A percentile compares a stretch with the other conserved stretches of the same genome.
These are phyloP conservation scores for Pelomyxa schiedti DNA, from an alignment of 78 protist species.

Conservation along the genomic window DNA sequence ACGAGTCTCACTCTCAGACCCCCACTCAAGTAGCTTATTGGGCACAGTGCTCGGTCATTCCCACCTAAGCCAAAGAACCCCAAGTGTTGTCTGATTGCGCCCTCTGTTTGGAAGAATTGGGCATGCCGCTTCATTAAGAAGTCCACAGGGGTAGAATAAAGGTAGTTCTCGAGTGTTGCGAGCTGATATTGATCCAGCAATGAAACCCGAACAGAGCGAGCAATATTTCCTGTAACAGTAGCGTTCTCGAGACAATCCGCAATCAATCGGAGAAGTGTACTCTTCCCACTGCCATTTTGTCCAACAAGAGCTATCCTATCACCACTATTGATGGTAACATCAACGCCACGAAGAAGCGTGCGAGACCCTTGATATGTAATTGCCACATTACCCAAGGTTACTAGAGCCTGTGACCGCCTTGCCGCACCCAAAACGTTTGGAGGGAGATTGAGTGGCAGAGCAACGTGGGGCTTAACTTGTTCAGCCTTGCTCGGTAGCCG, in stretches of 20 bases:
- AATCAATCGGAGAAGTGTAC: conserved; percentile 3
- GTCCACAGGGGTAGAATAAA: background rate
- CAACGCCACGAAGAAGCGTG: background rate
- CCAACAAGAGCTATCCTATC: conserved; percentile 27
- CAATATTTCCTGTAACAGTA: background rate
- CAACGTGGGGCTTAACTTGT: too few relatives aligned
- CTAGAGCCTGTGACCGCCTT: background rate
- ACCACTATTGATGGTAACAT: background rate
- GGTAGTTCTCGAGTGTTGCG: conserved; percentile 9
- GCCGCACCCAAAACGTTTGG: background rate
- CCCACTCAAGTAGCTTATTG: background rate
- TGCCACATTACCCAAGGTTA: background rate
- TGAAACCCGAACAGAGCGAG: background rate
- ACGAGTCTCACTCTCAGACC: background rate
- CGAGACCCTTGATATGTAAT: background rate
- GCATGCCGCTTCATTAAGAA: background rate
- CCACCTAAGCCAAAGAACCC: background rate
- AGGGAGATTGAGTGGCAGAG: background rate
- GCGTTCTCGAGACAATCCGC: background rate
- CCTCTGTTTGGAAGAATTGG: background rate
- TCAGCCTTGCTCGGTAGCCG: conserved; percentile 3
- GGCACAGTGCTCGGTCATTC: background rate
- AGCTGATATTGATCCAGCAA: conserved; percentile 14
- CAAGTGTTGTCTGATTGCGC: background rate
- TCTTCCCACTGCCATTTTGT: conserved; percentile 29